Conservation (phyloP, 441 rosid species). For the Viola pubescens region DNA sequence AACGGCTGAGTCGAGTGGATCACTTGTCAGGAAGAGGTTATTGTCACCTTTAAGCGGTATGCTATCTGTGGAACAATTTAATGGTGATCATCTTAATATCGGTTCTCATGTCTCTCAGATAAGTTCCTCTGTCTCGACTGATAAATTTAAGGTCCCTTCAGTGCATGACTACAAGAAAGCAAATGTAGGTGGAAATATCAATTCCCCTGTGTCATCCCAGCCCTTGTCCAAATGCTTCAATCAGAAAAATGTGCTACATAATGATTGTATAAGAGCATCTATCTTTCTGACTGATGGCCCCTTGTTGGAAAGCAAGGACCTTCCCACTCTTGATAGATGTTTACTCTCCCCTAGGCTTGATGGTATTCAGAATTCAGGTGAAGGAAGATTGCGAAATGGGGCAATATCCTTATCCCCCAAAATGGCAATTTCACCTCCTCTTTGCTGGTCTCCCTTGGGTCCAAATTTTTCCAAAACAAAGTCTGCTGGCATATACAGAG, state of each 20-base stretch:
- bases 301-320: conserved; percentile 40
- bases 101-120: conserved; percentile 35
- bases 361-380: conserved; percentile 29
- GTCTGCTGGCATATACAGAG: conserved; percentile 28
- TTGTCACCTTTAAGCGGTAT: conserved; percentile 59
- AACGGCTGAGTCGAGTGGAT: conserved; percentile 45
- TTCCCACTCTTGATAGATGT: conserved; percentile 22
- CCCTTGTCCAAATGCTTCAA: conserved; percentile 46
- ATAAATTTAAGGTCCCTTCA: conserved; percentile 23
- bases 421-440: conserved; percentile 40
- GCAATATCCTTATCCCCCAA: conserved; percentile 39
- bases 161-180: conserved; percentile 55
- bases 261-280: conserved; percentile 32
- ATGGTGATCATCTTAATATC: conserved; percentile 53
- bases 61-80: conserved; percentile 50
- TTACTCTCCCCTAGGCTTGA: conserved; percentile 32
- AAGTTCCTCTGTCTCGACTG: conserved; percentile 25
- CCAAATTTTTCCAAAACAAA: conserved; percentile 56
- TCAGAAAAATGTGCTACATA: conserved; percentile 25
- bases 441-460: conserved; percentile 81
- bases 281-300: conserved; percentile 69
- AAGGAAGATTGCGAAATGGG: conserved; percentile 31
- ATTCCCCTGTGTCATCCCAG: conserved; percentile 29
- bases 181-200: conserved; percentile 41
- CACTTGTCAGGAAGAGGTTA: conserved; percentile 64